These are phyloP conservation scores for Penicillium flavigenum DNA, from an alignment of 495 filamentous ascomycete species.

Conservation along the genomic window DNA sequence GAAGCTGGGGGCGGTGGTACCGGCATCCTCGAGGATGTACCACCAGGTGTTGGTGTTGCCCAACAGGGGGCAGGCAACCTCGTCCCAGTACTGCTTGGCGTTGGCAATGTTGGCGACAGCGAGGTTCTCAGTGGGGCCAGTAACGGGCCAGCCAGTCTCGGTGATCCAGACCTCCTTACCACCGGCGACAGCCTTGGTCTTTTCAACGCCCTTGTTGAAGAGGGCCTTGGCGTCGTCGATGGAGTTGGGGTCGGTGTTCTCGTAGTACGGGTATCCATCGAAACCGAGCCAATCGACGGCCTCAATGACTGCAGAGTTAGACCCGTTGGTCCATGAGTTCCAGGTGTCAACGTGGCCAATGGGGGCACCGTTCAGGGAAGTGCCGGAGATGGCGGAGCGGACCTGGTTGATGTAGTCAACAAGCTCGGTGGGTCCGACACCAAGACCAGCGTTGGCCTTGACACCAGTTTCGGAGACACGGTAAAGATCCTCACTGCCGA, in stretches of 20 bases:
- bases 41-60: slow-evolving; percentile 69
- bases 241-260: slow-evolving; percentile 65
- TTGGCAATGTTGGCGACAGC: slow-evolving; percentile 66
- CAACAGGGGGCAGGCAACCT: slow-evolving; percentile 72
- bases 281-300: slow-evolving; percentile 75
- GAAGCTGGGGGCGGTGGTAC: slow-evolving; percentile 63
- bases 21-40: slow-evolving; percentile 70
- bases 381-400: slow-evolving; percentile 56
- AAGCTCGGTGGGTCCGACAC: slow-evolving; percentile 57
- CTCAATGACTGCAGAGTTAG: slow-evolving; percentile 69
- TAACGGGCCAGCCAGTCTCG: slow-evolving; percentile 85
- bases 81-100: slow-evolving; percentile 75
- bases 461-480: slow-evolving; percentile 63
- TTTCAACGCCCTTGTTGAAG: slow-evolving; percentile 61
- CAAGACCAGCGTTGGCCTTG: slow-evolving; percentile 52
- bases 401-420: slow-evolving; percentile 66
- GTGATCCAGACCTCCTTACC: slow-evolving; percentile 83
- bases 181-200: slow-evolving; percentile 56
- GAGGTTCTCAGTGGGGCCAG: slow-evolving; percentile 56
- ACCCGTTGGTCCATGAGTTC: slow-evolving; percentile 76
- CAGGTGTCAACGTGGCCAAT: slow-evolving; percentile 93
- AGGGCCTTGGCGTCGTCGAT: slow-evolving; percentile 59
- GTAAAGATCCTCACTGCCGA: slow-evolving; percentile 90
- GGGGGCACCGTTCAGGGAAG: slow-evolving; percentile 51
- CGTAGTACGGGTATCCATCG: slow-evolving; percentile 74